Conservation (phyloP, 352 stramenopile species). For the Ophiocytium majus region DNA sequence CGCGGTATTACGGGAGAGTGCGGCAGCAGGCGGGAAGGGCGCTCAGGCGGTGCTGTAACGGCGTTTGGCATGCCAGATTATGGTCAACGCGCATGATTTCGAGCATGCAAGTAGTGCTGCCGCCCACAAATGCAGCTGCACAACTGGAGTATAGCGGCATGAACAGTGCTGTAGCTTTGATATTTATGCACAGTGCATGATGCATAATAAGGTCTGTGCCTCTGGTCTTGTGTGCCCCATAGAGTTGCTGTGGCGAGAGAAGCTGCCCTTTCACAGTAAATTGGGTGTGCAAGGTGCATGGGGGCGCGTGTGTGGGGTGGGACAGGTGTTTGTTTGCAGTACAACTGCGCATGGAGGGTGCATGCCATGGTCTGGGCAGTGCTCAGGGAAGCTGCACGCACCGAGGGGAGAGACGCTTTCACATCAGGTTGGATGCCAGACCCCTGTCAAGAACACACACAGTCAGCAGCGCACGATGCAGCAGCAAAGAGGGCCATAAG, state of each 20-base stretch:
- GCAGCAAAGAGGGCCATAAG: neutral
- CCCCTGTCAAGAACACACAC: neutral
- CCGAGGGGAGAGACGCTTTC: neutral
- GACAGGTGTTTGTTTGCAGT: neutral
- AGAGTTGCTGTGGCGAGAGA: neutral
- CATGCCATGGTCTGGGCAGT: neutral
- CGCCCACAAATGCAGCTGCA: neutral
- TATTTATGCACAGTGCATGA: neutral
- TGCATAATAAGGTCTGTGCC: neutral
- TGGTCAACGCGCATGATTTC: neutral
- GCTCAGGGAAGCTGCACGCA: neutral
- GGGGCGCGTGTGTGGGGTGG: neutral
- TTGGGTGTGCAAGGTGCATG: neutral
- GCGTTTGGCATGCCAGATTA: neutral
- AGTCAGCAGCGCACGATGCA: too few relatives aligned
- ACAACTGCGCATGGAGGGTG: neutral
- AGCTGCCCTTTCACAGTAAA: neutral
- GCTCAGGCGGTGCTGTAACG: neutral
- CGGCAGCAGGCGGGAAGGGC: neutral
- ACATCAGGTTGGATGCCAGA: conserved; percentile 21
- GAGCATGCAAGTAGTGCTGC: neutral
- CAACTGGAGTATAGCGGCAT: neutral
- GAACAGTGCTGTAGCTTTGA: neutral
- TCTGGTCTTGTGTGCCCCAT: neutral
- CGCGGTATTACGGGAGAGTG: neutral